Evolutionary conservation across 345 rosid species (phyloP), one percentile per base, ranked within the genome.

Genomic region (Brassica cretica): DNA sequence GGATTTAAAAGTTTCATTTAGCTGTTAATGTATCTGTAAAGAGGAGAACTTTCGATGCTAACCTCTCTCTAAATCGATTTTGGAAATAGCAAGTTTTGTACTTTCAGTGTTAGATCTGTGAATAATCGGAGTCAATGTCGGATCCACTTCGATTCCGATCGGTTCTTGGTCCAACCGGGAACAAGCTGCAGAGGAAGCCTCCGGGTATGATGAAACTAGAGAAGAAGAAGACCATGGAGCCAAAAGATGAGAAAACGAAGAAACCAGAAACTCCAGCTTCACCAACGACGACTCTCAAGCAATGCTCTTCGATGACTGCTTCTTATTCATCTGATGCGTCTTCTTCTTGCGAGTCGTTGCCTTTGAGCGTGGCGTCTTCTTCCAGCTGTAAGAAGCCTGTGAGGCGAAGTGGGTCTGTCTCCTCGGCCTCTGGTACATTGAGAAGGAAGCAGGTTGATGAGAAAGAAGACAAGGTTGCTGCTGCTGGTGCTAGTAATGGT

Each of bases 281-380:
- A 10, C 77, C 76, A 3, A 66, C 75, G 74, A 69, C 84, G 59
- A 70, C 84, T 68, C 11, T 81, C 64, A 81, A 76, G 62, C 86
- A 75, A 69, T 81, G 84, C 75, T 44, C 84, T 15, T 85, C 86
- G 56, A 58, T 82, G 89, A 77, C 84, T 72, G 87, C 88, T 73
- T 92, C 97, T 14, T 92, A 89, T 51, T 90, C 93, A 10, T 92
- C 97, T 18, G 96, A 92, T 76, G 97, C 97, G 1, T 88, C 91
- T 0, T 92, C 97, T 9, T 82, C 96, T 5, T 80, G 83, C 1
- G 96, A 89, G 79, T 92, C 97, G 3, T 81, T 75, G 2, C 86
- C 85, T 70, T 83, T 86, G 49, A 88, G 92, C 81, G 84, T 85
- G 29, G 85, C 84, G 44, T 85, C 88, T 14, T 84, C 89, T 5